Conservation (phyloP, 306 rosid species). For the Senna siamea region DNA sequence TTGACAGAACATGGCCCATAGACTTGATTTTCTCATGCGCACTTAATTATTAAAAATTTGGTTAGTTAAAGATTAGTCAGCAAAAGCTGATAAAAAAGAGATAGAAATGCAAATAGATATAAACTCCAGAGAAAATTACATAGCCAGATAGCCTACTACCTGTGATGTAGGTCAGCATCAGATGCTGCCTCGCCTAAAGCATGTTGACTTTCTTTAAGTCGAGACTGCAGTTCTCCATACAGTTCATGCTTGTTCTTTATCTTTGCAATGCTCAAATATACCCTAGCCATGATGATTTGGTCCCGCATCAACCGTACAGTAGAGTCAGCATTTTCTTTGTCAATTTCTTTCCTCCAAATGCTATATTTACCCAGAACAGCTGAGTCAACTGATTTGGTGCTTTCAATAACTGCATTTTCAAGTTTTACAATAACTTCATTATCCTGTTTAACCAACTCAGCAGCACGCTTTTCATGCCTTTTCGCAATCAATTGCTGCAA, state of each 20-base stretch:
- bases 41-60: constrained; percentile 49
- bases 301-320: constrained; percentile 87
- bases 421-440: constrained; percentile 72
- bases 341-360: constrained; percentile 94
- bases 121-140: constrained; percentile 17
- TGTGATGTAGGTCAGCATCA: constrained; percentile 72
- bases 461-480: constrained; percentile 75
- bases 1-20: constrained; percentile 81
- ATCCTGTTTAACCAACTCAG: constrained; percentile 73
- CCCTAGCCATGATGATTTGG: constrained; percentile 93
- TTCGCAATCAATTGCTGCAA: constrained; percentile 85
- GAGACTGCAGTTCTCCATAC: constrained; percentile 56
- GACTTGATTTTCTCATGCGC: constrained; percentile 73
- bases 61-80: constrained; percentile 4
- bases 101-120: constrained; percentile 8
- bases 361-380: constrained; percentile 90
- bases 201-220: constrained; percentile 71
- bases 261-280: constrained; percentile 80
- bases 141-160: constrained; percentile 53
- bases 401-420: constrained; percentile 92
- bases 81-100: constrained; percentile 29
- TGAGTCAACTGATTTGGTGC: constrained; percentile 79
- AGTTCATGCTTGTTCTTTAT: constrained; percentile 66
- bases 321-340: constrained; percentile 71
- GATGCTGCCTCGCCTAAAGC: constrained; percentile 79